Percentiles rank a stretch among this genome's conserved stretches.
phyloP scores from a whole-genome alignment of 2,329 filamentous ascomycete species.

The Hortaea werneckii region DNA sequence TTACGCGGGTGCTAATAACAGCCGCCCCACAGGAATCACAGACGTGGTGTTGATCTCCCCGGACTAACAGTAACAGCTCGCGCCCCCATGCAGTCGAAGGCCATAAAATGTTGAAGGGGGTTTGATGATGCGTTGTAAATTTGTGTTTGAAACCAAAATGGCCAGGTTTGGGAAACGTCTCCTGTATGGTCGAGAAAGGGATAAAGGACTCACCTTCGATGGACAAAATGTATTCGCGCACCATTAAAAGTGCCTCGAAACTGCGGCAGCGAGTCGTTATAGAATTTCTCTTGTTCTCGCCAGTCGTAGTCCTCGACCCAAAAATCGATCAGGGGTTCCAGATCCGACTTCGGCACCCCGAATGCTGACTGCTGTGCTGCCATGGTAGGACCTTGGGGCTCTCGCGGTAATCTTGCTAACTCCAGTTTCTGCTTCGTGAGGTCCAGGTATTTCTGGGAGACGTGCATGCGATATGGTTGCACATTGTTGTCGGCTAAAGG shows the following conservation, averaged over 20 bases:
- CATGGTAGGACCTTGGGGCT: constrained; percentile 26
- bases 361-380: constrained; percentile 35
- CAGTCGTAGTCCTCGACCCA: constrained; percentile 60
- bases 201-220: constrained; percentile 35
- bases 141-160: no score
- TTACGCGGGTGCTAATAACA: no score
- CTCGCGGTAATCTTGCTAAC: constrained; percentile 54
- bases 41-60: no score
- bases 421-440: constrained; percentile 59
- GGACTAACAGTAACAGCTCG: no score
- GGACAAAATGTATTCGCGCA: constrained; percentile 53
- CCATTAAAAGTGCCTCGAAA: constrained; percentile 48
- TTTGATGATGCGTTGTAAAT: no score
- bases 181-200: no score
- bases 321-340: constrained; percentile 49
- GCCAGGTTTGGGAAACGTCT: no score
- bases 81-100: no score
- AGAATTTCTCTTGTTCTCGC: constrained; percentile 47
- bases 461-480: constrained; percentile 26
- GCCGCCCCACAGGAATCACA: no score
- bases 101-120: no score
- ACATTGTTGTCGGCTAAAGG: constrained; percentile 1
- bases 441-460: constrained; percentile 57
- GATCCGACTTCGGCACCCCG: constrained; percentile 47
- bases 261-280: constrained; percentile 53